Conservation (phyloP, 2,329 filamentous ascomycete species). For the Pseudogymnoascus sp. region DNA sequence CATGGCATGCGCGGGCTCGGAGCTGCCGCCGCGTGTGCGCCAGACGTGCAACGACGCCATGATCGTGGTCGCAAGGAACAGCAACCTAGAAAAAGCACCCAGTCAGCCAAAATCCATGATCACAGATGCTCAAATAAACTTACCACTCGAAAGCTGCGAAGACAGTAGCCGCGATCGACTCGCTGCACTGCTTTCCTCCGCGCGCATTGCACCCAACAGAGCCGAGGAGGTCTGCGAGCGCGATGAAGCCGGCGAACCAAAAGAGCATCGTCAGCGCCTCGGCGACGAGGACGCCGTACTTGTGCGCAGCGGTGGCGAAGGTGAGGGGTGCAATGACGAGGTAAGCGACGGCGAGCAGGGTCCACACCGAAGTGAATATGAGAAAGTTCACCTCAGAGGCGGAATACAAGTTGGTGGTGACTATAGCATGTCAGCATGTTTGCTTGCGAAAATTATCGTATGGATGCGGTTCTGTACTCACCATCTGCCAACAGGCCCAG, state of each 20-base stretch:
- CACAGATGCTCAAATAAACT: constrained; percentile 17
- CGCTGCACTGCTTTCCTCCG: constrained; percentile 30
- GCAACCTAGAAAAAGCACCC: constrained; percentile 33
- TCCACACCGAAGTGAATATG: constrained; percentile 73
- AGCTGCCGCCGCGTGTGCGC: constrained; percentile 27
- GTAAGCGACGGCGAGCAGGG: constrained; percentile 63
- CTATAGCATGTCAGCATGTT: neutral
- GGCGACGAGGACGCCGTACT: constrained; percentile 56
- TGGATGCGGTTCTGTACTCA: constrained; percentile 11
- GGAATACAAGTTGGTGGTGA: constrained; percentile 20
- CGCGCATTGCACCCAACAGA: constrained; percentile 42
- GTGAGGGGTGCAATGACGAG: constrained; percentile 61
- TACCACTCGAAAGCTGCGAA: constrained; percentile 43
- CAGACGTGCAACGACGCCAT: constrained; percentile 42
- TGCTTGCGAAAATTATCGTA: constrained; percentile 15
- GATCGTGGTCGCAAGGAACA: constrained; percentile 43
- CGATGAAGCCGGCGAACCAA: constrained; percentile 84
- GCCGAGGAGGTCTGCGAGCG: constrained; percentile 59
- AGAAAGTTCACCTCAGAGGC: constrained; percentile 65
- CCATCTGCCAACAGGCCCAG: constrained; percentile 57
- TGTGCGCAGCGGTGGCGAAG: constrained; percentile 54
- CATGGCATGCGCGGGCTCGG: neutral
- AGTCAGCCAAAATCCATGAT: neutral
- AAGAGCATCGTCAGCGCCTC: constrained; percentile 73
- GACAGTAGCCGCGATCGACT: constrained; percentile 34